A percentile compares a stretch with the other conserved stretches of the same genome.
Conservation (phyloP, 2,329 filamentous ascomycete genomes). For the Dothistroma septosporum region DNA sequence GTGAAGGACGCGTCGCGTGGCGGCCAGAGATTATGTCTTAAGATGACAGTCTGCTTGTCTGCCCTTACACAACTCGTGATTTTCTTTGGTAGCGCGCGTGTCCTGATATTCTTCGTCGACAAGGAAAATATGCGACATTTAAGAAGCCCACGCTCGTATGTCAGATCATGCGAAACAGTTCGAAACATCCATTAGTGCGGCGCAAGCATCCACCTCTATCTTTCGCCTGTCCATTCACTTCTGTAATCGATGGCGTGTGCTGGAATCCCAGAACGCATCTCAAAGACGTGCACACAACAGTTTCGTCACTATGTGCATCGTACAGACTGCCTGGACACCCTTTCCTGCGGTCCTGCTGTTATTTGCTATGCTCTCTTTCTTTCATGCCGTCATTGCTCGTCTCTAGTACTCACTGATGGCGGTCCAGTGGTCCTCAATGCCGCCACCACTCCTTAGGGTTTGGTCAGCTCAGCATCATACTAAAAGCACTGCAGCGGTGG, state of each 20-base stretch:
- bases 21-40: neutral
- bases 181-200: neutral
- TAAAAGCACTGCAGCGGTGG: no score
- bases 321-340: neutral
- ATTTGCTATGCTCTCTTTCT: neutral
- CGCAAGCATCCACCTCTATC: neutral
- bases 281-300: neutral
- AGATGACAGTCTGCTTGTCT: neutral
- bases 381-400: neutral
- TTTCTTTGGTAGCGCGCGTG: neutral
- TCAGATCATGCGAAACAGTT: neutral
- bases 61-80: neutral
- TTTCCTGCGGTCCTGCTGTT: neutral
- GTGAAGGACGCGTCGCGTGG: neutral
- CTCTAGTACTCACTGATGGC: neutral
- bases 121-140: neutral
- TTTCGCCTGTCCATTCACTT: neutral
- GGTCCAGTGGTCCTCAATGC: neutral
- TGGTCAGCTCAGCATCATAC: neutral
- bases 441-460: slow-evolving; percentile 8
- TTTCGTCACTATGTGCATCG: neutral
- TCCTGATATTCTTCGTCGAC: neutral
- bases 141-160: neutral
- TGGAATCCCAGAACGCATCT: neutral
- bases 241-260: neutral